A percentile compares a stretch with the other conserved stretches of the same genome.
These are phyloP conservation scores for Lenwebbia sp. DNA, from an alignment of 345 rosid species.

Conservation along the genomic window DNA sequence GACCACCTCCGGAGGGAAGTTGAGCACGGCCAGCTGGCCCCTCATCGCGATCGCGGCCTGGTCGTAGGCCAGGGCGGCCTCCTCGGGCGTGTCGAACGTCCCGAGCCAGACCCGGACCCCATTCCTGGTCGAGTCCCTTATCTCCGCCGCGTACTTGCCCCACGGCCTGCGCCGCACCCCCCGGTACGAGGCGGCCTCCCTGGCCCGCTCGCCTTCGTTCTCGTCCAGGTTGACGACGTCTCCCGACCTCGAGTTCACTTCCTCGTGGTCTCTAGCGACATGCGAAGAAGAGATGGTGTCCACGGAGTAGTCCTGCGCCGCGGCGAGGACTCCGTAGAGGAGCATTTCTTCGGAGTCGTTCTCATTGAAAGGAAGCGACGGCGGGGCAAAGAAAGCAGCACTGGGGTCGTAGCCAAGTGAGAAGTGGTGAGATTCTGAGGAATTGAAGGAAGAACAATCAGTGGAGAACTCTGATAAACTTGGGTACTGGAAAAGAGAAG, in stretches of 20 bases:
- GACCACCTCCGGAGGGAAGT: conserved; percentile 39
- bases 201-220: background rate
- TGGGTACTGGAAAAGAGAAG: conserved; percentile 15
- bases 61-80: conserved; percentile 60
- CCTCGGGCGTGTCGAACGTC: conserved; percentile 56
- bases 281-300: background rate
- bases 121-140: conserved; percentile 55
- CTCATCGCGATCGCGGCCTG: conserved; percentile 62
- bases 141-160: conserved; percentile 69
- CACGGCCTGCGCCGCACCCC: conserved; percentile 59
- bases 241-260: conserved; percentile 11
- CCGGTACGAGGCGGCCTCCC: conserved; percentile 23
- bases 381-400: background rate
- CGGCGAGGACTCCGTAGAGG: conserved; percentile 32
- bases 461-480: conserved; percentile 9
- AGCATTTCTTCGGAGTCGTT: conserved; percentile 55
- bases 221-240: background rate
- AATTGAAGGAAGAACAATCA: conserved; percentile 14
- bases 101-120: conserved; percentile 61
- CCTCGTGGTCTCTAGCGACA: conserved; percentile 6
- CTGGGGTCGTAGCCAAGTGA: background rate
- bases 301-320: conserved; percentile 6
- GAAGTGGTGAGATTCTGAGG: background rate
- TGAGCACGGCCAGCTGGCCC: conserved; percentile 38
- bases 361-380: conserved; percentile 45